Evolutionary conservation across 2,329 filamentous ascomycete genomes (phyloP).

Genomic region (Cladosporium halotolerans): DNA sequence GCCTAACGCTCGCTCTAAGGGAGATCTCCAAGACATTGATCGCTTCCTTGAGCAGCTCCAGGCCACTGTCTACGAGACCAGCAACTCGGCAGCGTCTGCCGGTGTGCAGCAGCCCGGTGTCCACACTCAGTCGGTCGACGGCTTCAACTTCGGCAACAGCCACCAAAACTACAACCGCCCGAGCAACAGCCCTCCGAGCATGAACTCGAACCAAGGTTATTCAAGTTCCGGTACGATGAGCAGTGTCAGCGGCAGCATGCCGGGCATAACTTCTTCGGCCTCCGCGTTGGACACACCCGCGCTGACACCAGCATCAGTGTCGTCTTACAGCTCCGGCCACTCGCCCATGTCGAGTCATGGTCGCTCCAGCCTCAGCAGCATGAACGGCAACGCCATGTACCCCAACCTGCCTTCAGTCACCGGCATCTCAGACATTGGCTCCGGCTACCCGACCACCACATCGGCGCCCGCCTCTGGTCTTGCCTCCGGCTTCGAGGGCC

Average conservation of each 20-base stretch:
- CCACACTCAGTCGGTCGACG: constrained; percentile 48
- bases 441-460: constrained; percentile 57
- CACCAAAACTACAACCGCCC: constrained; percentile 46
- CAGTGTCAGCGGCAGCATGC: constrained; percentile 34
- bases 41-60: constrained; percentile 94
- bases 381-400: constrained; percentile 59
- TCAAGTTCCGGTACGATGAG: constrained; percentile 19
- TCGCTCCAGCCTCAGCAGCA: constrained; percentile 47
- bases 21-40: constrained; percentile 87
- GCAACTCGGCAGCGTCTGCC: constrained; percentile 64
- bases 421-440: constrained; percentile 53
- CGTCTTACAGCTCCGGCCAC: constrained; percentile 71
- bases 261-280: constrained; percentile 35
- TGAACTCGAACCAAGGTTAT: constrained; percentile 22
- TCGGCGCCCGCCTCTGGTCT: constrained; percentile 64
- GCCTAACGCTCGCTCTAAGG: constrained; percentile 88
- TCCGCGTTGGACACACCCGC: constrained; percentile 60
- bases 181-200: constrained; percentile 50
- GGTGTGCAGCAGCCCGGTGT: constrained; percentile 69
- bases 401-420: constrained; percentile 67
- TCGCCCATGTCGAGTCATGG: constrained; percentile 67
- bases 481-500: constrained; percentile 56
- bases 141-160: constrained; percentile 47
- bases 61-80: constrained; percentile 90
- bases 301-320: constrained; percentile 66